phyloP scores from a whole-genome alignment of 2,329 filamentous ascomycete genomes.

The Bisporella sp. region DNA sequence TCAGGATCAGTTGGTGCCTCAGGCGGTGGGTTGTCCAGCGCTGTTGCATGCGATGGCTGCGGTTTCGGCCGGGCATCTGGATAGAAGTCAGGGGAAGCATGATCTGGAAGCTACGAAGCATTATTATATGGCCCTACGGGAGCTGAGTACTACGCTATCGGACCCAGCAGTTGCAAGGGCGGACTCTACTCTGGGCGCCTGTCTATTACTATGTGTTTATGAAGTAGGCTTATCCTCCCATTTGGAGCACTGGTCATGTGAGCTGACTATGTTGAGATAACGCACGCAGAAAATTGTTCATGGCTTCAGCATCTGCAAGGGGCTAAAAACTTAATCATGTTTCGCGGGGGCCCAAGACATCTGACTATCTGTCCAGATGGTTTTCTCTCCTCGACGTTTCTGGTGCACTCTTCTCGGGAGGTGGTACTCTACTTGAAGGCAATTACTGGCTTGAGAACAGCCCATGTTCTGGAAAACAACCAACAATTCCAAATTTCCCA shows the following conservation, averaged over 20 bases:
- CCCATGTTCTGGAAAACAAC: constrained; percentile 1
- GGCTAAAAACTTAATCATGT: constrained; percentile 24
- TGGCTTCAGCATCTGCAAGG: constrained; percentile 26
- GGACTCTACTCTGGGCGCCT: constrained; percentile 23
- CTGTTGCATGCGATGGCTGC: constrained; percentile 25
- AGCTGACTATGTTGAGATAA: constrained; percentile 18
- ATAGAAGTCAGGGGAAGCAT: constrained; percentile 20
- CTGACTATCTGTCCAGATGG: constrained; percentile 23
- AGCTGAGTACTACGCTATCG: constrained; percentile 18
- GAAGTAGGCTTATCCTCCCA: constrained; percentile 14
- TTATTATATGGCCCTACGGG: constrained; percentile 22
- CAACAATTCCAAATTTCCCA: constrained; percentile 15
- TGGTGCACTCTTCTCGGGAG: constrained; percentile 20
- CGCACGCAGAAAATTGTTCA: constrained; percentile 19
- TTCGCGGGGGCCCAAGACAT: constrained; percentile 21
- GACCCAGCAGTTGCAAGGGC: constrained; percentile 18
- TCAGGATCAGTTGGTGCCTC: constrained; percentile 21
- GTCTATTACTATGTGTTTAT: constrained; percentile 25
- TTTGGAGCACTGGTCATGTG: background rate
- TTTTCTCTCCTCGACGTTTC: constrained; percentile 26
- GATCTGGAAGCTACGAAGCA: constrained; percentile 18
- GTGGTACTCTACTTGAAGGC: constrained; percentile 22
- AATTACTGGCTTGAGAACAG: constrained; percentile 24
- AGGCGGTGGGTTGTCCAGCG: constrained; percentile 20
- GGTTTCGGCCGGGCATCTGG: constrained; percentile 23